Evolutionary conservation across 2,329 filamentous ascomycete genomes (phyloP), one percentile per base, ranked within the genome.

Genomic region (Leptosphaerulina australis): DNA sequence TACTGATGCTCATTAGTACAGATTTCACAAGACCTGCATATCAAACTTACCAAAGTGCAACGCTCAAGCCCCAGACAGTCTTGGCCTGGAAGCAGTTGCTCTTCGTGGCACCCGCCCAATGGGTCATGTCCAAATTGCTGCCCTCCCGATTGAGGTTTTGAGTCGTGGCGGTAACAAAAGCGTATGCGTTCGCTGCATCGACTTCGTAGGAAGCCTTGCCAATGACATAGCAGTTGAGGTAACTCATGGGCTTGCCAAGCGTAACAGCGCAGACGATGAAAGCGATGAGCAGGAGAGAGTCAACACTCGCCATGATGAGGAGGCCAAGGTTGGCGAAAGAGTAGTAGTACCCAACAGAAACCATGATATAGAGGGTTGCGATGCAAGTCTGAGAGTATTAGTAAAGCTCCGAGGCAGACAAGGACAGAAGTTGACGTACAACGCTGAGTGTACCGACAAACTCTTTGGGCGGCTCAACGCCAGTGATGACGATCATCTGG

Each of bases 31-130:
- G n/a, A n/a, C n/a, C n/a, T n/a, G n/a, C n/a, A n/a, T n/a, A n/a
- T n/a, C n/a, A n/a, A n/a, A 77, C 79, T 67, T 68, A 84, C 82
- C 82, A 91, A 39, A 95, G 81, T 4, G 86, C 86, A 72, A 96
- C 92, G 70, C 85, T 83, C 53, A 96, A 74, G 1, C 91, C 91
- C 92, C 91, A 96, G 59, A 94, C 83, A 12, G 88, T 84, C 80
- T 96, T 95, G 71, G 91, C 85, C 77, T 94, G 86, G 66, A 86
- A 85, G 77, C 92, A 97, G 46, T 88, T 88, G 14, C 81, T 67
- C 68, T 79, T 81, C 10, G 78, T 84, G 7, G 81, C 78, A n/a
- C 82, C 82, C 34, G 83, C 82, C 81, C 82, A 86, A 48, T 77
- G 72, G 11, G 67, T 64, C 52, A 84, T 76, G 15, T 77, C 74